Evolutionary conservation across 495 filamentous ascomycete species (phyloP), one percentile per base, ranked within the genome.

Genomic region (Halenospora varia): DNA sequence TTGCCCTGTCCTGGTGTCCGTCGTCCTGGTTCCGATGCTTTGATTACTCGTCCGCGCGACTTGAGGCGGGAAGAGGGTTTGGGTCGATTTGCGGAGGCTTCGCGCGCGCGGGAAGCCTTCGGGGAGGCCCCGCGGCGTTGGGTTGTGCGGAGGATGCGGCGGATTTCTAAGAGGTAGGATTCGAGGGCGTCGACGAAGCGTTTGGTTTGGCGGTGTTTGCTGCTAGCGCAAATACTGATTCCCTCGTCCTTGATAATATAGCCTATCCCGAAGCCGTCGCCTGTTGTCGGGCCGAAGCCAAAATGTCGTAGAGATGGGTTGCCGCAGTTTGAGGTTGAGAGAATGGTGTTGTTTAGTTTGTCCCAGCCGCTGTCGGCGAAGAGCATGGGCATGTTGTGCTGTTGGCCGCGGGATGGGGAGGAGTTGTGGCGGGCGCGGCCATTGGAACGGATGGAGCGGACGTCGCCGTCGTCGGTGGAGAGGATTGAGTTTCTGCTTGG

Each of bases 221-320:
- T 91, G 10, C 83, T 86, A 0, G 93, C 92, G 69, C 94, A 97
- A 68, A 98, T 95, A 26, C 85, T 89, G 63, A 98, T 87, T 48
- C 81, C 79, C 39, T 96, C 93, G 65, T 96, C 93, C 71, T 98
- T 98, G 82, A 98, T 97, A 64, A 98, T 97, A 72, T 98, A 98
- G 11, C 94, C 94, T 54, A 98, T 96, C 11, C 95, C 94, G 69
- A 97, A 97, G 0, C 94, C 94, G 53, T 97, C 95, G 24, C 87
- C 93, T 2, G 88, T 92, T 0, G 92, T 95, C 2, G 94, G 94
- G 0, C 94, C 94, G 71, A 98, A 98, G 10, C 94, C 94, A 64
- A 98, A 98, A 48, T 96, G 90, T 0, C 94, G 87, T 13, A 98
- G 81, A n/a, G 88, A 92, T 1, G 94, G 94, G 72, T 98, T 98